Conservation (phyloP, 371 early-diverging fungal genomes). For the Syncephalis fuscata region DNA sequence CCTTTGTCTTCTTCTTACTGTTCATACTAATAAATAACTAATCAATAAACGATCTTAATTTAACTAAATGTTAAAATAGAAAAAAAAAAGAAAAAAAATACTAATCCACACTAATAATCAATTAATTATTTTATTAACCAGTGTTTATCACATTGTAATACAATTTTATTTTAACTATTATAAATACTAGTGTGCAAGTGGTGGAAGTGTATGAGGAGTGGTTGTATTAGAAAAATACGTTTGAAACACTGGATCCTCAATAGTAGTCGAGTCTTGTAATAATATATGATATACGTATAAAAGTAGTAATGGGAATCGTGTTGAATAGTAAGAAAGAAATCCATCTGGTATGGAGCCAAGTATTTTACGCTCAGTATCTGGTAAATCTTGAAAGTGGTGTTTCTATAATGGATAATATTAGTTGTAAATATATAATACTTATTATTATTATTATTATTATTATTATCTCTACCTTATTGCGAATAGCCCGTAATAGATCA, state of each 20-base stretch:
- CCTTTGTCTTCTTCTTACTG: no score
- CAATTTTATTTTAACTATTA: background rate
- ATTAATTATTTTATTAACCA: background rate
- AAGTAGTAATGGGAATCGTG: conserved; percentile 77
- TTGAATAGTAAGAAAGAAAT: conserved; percentile 74
- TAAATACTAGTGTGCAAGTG: background rate
- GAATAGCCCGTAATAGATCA: conserved; percentile 78
- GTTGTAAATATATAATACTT: background rate
- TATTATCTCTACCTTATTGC: conserved; percentile 61
- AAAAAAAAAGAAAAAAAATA: no score
- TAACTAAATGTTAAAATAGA: no score
- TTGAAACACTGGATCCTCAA: conserved; percentile 40
- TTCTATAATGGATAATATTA: conserved; percentile 28
- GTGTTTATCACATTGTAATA: background rate
- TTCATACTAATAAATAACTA: no score
- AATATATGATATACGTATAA: conserved; percentile 52
- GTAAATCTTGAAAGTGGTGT: conserved; percentile 92
- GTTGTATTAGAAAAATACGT: conserved; percentile 30
- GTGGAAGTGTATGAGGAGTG: no score
- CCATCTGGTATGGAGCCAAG: conserved; percentile 82
- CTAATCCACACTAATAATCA: background rate
- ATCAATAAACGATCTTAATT: no score
- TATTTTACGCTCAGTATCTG: conserved; percentile 45
- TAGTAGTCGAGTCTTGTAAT: conserved; percentile 26
- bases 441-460: no score